Conservation (phyloP, 305 asterid species). For the Plantago coronopus region DNA sequence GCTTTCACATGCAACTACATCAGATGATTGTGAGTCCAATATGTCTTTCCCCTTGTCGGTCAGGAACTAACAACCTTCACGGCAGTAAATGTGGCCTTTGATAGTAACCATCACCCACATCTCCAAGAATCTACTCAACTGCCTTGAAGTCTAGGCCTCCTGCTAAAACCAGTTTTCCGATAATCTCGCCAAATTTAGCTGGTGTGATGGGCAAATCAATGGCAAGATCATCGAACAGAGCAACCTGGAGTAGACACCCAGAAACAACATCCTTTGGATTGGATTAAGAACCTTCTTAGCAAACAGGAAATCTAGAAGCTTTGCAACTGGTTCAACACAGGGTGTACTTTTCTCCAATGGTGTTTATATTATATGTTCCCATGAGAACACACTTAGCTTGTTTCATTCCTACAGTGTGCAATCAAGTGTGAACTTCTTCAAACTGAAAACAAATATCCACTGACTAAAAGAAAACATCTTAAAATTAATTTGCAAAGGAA, state of each 20-base stretch:
- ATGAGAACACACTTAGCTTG: too few relatives aligned
- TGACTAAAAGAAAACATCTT: too few relatives aligned
- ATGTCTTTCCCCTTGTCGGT: conserved; percentile 43
- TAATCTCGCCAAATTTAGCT: conserved; percentile 66
- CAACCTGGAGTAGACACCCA: conserved; percentile 53
- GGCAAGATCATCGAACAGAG: conserved; percentile 62
- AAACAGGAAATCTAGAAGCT: conserved; percentile 55
- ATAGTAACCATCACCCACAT: conserved; percentile 46
- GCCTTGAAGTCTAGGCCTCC: conserved; percentile 55
- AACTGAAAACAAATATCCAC: too few relatives aligned
- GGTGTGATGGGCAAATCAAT: conserved; percentile 91
- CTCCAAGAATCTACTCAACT: conserved; percentile 50
- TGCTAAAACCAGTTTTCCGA: conserved; percentile 54
- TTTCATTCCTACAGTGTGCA: too few relatives aligned
- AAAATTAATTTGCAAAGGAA: too few relatives aligned
- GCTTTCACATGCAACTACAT: conserved; percentile 56
- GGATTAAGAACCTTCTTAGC: conserved; percentile 43
- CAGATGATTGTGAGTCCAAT: conserved; percentile 58
- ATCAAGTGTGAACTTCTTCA: too few relatives aligned
- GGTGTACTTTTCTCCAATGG: conserved; percentile 72
- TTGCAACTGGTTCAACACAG: conserved; percentile 45
- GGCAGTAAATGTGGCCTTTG: conserved; percentile 49
- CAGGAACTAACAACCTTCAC: conserved; percentile 36
- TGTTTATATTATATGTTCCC: too few relatives aligned
- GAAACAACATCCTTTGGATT: conserved; percentile 30